Percentiles rank a stretch among this genome's conserved stretches.
Evolutionary conservation across 2,329 filamentous ascomycete species (phyloP).

Genomic region (Aspergillus thermomutatus): DNA sequence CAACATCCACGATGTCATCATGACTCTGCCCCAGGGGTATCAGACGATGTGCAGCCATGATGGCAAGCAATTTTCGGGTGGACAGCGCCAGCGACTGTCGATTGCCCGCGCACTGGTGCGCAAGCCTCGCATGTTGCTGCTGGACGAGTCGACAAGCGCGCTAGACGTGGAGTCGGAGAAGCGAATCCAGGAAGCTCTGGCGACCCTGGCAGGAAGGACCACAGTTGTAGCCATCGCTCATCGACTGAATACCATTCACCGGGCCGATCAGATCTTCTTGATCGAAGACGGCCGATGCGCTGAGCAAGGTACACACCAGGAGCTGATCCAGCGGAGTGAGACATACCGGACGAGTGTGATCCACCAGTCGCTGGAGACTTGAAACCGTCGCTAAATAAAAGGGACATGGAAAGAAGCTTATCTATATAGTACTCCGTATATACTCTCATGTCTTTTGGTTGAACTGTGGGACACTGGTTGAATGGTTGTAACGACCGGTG

Average conservation of each 20-base stretch:
- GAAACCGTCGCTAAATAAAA: constrained; percentile 1
- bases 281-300: constrained; percentile 49
- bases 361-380: constrained; percentile 44
- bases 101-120: constrained; percentile 58
- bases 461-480: background rate
- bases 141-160: constrained; percentile 60
- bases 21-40: constrained; percentile 61
- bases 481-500: background rate
- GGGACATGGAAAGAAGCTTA: background rate
- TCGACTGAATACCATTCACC: constrained; percentile 39
- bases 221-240: constrained; percentile 43
- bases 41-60: constrained; percentile 57
- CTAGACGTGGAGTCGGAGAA: constrained; percentile 54
- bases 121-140: constrained; percentile 52
- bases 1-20: constrained; percentile 68
- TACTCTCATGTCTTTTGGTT: background rate
- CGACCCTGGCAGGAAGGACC: constrained; percentile 28
- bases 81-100: constrained; percentile 56
- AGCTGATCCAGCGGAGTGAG: constrained; percentile 48
- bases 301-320: constrained; percentile 48
- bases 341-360: constrained; percentile 50
- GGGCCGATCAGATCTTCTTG: constrained; percentile 77
- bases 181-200: constrained; percentile 44
- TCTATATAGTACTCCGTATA: background rate
- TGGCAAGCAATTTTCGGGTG: constrained; percentile 54